Evolutionary conservation across 768 basidiomycete genomes (phyloP), one percentile per base, ranked within the genome.

Genomic region (Macrolepiota dolichaula): DNA sequence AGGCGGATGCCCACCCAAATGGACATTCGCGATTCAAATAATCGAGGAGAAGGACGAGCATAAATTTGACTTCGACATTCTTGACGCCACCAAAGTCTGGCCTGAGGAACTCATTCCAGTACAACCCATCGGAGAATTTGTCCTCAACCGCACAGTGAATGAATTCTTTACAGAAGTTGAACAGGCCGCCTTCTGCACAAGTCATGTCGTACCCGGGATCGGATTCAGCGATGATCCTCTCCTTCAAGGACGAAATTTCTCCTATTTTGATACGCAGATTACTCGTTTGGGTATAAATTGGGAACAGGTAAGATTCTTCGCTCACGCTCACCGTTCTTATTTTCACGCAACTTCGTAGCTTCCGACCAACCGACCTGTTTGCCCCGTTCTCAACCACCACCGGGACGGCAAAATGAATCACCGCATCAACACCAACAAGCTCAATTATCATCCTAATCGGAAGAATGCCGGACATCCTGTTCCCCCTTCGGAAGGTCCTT

Each of bases 361-460:
- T 22, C 93, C 94, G 15, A 92, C 96, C 66, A 96, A 96, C 68
- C 80, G 88, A 17, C 87, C 89, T 2, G 69, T 90, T 2, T 92
- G 91, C 64, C 91, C 90, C 1, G 84, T 91, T 32, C 71, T 90
- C 72, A 90, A 86, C 66, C 79, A 84, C 61, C 76, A 89, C 44
- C 84, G 89, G 40, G 88, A 87, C 65, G 89, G 90, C 1, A 69
- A 77, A 62, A 71, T 73, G 59, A 80, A 86, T 51, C 80, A 82
- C 62, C 81, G 76, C 29, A 90, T 91, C 61, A 75, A 78, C 47
- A 84, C 81, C 68, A 81, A 81, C 55, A 71, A 63, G 4, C 72
- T 88, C 66, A 94, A 94, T 66, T 96, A 96, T 68, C 91, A 85
- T 82, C 94, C 94, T 0, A 95, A 95, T 69, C 83, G 94, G 11